A percentile compares a stretch with the other conserved stretches of the same genome.
These are phyloP conservation scores for Lactifluus echinatus DNA, from an alignment of 768 basidiomycete genomes.

Conservation along the genomic window DNA sequence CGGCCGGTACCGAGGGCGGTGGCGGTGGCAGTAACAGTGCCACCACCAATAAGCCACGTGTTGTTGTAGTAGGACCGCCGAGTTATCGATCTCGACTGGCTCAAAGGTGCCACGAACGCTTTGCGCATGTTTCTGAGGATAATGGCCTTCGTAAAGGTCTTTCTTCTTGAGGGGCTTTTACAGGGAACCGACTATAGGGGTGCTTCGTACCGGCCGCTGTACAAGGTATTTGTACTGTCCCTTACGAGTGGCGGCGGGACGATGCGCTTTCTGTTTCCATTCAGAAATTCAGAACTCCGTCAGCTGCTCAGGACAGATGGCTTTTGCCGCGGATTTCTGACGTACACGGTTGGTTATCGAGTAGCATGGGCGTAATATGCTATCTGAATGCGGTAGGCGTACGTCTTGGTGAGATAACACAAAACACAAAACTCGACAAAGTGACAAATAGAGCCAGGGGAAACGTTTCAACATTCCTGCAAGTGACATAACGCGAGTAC, in stretches of 20 bases:
- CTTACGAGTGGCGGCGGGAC: neutral
- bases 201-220: neutral
- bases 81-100: neutral
- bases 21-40: neutral
- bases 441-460: too few relatives aligned
- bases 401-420: neutral
- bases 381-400: neutral
- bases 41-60: neutral
- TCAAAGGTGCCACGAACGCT: neutral
- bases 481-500: neutral
- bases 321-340: neutral
- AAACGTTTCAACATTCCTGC: neutral
- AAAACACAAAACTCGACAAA: neutral
- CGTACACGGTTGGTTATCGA: neutral
- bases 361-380: neutral
- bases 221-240: constrained; percentile 5
- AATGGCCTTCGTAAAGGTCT: too few relatives aligned
- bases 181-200: neutral
- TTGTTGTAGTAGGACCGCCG: neutral
- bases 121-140: constrained; percentile 1
- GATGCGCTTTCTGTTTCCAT: neutral
- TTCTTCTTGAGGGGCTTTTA: neutral
- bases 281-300: neutral
- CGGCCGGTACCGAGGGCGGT: neutral
- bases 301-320: neutral